Evolutionary conservation across 1,284 basidiomycete genomes (phyloP).

Genomic region (Cutaneotrichosporon dermatis): DNA sequence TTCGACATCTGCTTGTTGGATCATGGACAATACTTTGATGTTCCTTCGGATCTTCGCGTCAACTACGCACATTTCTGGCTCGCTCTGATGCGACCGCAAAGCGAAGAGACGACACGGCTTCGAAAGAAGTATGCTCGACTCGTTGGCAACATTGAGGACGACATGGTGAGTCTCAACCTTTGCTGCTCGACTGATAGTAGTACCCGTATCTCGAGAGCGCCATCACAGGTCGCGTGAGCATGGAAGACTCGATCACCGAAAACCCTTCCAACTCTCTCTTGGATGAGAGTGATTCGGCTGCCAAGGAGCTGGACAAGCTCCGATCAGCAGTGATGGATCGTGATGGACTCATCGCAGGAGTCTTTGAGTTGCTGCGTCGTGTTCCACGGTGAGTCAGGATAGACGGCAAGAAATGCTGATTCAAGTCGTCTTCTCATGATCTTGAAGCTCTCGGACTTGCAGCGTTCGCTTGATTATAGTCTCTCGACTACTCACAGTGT

Average conservation of each 20-base stretch:
- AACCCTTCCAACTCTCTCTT: constrained; percentile 63
- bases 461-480: constrained; percentile 57
- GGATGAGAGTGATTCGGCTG: constrained; percentile 63
- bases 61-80: constrained; percentile 69
- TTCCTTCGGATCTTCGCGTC: constrained; percentile 66
- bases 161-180: constrained; percentile 58
- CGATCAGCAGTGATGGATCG: constrained; percentile 63
- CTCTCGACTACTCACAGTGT: constrained; percentile 57
- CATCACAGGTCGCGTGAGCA: constrained; percentile 60
- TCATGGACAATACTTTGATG: constrained; percentile 82
- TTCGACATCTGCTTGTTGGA: constrained; percentile 91
- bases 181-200: constrained; percentile 12
- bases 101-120: constrained; percentile 60
- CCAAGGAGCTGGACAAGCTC: constrained; percentile 64
- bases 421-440: constrained; percentile 46
- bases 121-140: constrained; percentile 78
- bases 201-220: constrained; percentile 72
- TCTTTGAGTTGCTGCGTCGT: constrained; percentile 76
- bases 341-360: constrained; percentile 73
- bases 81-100: constrained; percentile 69
- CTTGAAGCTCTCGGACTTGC: constrained; percentile 59
- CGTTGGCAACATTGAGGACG: constrained; percentile 83
- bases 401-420: not conserved
- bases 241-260: constrained; percentile 29
- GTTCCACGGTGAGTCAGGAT: constrained; percentile 62